Conservation (phyloP, 1,284 basidiomycete genomes). For the Paramarasmius palmivorus region DNA sequence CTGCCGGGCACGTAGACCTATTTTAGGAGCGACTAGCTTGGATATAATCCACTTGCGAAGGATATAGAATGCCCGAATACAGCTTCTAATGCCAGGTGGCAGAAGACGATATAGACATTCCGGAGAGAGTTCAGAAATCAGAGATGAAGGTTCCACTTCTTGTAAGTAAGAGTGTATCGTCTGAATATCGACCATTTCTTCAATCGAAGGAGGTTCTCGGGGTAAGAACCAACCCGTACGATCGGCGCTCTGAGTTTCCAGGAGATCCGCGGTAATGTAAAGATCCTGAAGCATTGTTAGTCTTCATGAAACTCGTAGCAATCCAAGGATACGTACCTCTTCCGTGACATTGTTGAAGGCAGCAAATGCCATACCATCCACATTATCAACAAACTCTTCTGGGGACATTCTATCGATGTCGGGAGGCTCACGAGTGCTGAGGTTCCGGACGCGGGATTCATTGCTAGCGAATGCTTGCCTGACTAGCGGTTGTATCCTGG, state of each 20-base stretch:
- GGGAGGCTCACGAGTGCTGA: slow-evolving; percentile 55
- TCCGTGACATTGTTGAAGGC: slow-evolving; percentile 73
- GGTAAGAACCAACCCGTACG: slow-evolving; percentile 73
- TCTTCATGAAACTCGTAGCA: slow-evolving; percentile 1
- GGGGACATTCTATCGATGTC: slow-evolving; percentile 67
- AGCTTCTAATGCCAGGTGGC: slow-evolving; percentile 70
- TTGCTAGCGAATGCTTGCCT: slow-evolving; percentile 22
- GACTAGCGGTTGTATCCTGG: slow-evolving; percentile 27
- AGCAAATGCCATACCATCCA: slow-evolving; percentile 74
- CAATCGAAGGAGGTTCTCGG: slow-evolving; percentile 49
- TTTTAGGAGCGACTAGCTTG: slow-evolving; percentile 59
- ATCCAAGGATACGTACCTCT: slow-evolving; percentile 52
- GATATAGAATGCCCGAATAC: slow-evolving; percentile 71
- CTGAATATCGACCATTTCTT: slow-evolving; percentile 72
- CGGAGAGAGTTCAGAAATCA: slow-evolving; percentile 68
- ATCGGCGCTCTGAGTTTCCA: slow-evolving; percentile 78
- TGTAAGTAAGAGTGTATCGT: slow-evolving; percentile 70
- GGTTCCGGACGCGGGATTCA: slow-evolving; percentile 35
- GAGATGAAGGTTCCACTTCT: slow-evolving; percentile 67
- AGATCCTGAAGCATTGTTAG: slow-evolving; percentile 52
- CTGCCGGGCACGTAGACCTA: slow-evolving; percentile 66
- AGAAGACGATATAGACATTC: slow-evolving; percentile 71
- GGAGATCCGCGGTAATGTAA: slow-evolving; percentile 69
- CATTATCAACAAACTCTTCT: slow-evolving; percentile 68
- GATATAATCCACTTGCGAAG: slow-evolving; percentile 77